Percentiles rank a stretch among this genome's conserved stretches.
Conservation (phyloP, 2,329 filamentous ascomycete genomes). For the Cercospora sesami region DNA sequence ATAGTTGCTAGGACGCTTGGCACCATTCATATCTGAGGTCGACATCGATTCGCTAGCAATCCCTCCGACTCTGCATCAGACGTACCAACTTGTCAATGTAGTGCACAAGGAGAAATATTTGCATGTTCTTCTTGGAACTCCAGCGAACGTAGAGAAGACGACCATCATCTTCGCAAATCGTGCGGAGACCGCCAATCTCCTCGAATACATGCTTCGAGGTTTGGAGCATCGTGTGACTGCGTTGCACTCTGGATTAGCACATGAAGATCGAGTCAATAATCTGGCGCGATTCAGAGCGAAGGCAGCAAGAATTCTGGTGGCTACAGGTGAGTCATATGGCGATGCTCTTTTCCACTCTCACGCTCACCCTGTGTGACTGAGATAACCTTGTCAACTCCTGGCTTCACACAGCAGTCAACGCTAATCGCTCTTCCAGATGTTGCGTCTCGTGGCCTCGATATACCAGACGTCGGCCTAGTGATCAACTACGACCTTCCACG, state of each 20-base stretch:
- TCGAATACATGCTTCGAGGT: constrained; percentile 83
- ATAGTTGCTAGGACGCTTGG: constrained; percentile 40
- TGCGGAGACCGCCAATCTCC: constrained; percentile 80
- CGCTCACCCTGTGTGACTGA: background rate
- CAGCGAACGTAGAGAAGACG: constrained; percentile 70
- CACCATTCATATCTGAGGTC: constrained; percentile 86
- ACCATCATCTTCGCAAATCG: constrained; percentile 95
- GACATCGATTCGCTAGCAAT: constrained; percentile 72
- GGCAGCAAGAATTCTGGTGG: constrained; percentile 81
- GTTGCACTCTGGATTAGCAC: constrained; percentile 82
- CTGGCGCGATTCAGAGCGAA: constrained; percentile 86
- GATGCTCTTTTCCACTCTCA: background rate
- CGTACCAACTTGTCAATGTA: constrained; percentile 82
- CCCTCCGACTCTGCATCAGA: constrained; percentile 77
- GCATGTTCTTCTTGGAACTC: constrained; percentile 81
- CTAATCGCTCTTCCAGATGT: constrained; percentile 60
- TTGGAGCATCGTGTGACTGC: constrained; percentile 89
- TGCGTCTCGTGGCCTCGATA: constrained; percentile 89
- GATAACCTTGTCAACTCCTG: background rate
- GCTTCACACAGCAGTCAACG: background rate
- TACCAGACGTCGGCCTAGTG: constrained; percentile 85
- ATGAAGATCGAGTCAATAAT: constrained; percentile 82
- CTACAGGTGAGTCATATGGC: constrained; percentile 55
- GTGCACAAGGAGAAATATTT: constrained; percentile 95
- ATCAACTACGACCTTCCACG: constrained; percentile 94